A percentile compares a stretch with the other conserved stretches of the same genome.
These are phyloP conservation scores for Podospora conica DNA, from an alignment of 495 filamentous ascomycete genomes.

Conservation along the genomic window DNA sequence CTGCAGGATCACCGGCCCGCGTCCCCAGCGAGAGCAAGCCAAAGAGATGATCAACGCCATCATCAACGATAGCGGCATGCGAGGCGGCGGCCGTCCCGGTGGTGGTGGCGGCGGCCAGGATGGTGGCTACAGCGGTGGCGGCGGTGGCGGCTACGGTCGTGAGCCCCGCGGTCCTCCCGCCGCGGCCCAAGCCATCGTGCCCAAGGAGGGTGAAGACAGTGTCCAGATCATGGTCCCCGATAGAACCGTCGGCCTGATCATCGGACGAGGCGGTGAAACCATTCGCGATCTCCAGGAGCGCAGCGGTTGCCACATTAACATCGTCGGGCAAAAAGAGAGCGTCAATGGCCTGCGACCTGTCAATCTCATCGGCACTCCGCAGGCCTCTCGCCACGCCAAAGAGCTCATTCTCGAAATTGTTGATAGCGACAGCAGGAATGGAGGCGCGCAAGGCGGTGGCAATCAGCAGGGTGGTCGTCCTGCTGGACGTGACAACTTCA, in stretches of 20 bases:
- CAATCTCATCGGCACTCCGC: constrained; percentile 68
- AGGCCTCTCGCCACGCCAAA: constrained; percentile 62
- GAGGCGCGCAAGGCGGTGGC: constrained; percentile 15
- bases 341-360: constrained; percentile 77
- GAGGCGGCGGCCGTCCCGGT: constrained; percentile 37
- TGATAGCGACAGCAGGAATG: constrained; percentile 69
- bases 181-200: constrained; percentile 37
- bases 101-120: constrained; percentile 23
- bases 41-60: constrained; percentile 71
- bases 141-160: constrained; percentile 16
- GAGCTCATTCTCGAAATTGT: constrained; percentile 82
- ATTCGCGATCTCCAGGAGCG: constrained; percentile 85
- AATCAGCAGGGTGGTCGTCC: constrained; percentile 26
- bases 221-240: constrained; percentile 88
- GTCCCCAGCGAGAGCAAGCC: constrained; percentile 59
- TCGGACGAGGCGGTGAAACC: constrained; percentile 77
- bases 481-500: constrained; percentile 28
- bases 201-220: constrained; percentile 66
- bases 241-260: constrained; percentile 77
- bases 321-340: constrained; percentile 79
- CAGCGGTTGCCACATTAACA: constrained; percentile 81
- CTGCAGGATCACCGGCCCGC: constrained; percentile 70
- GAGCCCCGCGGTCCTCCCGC: constrained; percentile 14
- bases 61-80: constrained; percentile 74
- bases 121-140: constrained; percentile 14